A percentile compares a stretch with the other conserved stretches of the same genome.
Evolutionary conservation across 345 rosid genomes (phyloP).

Genomic region (Melaleuca quinquenervia): DNA sequence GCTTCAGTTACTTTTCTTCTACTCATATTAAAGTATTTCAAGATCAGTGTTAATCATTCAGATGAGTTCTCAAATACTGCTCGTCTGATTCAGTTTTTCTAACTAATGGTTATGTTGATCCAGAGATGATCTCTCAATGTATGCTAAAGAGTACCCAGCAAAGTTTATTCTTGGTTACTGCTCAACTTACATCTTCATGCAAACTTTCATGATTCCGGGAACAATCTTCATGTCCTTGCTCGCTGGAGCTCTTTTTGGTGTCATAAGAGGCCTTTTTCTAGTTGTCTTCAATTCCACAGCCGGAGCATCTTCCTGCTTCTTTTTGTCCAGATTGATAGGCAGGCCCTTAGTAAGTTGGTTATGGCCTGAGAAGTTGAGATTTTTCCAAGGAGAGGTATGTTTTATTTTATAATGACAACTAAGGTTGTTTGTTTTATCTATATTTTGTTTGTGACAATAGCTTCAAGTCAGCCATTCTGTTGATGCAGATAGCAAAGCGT

Average conservation of each 20-base stretch:
- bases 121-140: constrained; percentile 77
- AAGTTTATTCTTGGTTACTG: constrained; percentile 89
- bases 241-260: constrained; percentile 97
- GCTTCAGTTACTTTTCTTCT: neutral
- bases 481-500: constrained; percentile 69
- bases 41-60: neutral
- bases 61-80: neutral
- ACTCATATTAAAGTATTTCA: neutral
- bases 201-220: constrained; percentile 99
- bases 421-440: neutral
- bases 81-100: neutral
- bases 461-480: neutral
- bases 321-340: constrained; percentile 86
- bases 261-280: constrained; percentile 69
- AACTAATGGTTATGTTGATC: neutral
- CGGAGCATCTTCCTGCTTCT: constrained; percentile 92
- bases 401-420: neutral
- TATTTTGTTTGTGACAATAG: neutral
- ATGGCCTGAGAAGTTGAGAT: constrained; percentile 93
- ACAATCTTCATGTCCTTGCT: constrained; percentile 97
- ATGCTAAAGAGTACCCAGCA: constrained; percentile 67
- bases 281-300: constrained; percentile 92
- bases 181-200: constrained; percentile 97
- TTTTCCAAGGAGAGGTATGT: constrained; percentile 89
- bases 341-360: constrained; percentile 86